Evolutionary conservation across 1,284 basidiomycete species (phyloP).

Genomic region (Sporisorium exsertum): DNA sequence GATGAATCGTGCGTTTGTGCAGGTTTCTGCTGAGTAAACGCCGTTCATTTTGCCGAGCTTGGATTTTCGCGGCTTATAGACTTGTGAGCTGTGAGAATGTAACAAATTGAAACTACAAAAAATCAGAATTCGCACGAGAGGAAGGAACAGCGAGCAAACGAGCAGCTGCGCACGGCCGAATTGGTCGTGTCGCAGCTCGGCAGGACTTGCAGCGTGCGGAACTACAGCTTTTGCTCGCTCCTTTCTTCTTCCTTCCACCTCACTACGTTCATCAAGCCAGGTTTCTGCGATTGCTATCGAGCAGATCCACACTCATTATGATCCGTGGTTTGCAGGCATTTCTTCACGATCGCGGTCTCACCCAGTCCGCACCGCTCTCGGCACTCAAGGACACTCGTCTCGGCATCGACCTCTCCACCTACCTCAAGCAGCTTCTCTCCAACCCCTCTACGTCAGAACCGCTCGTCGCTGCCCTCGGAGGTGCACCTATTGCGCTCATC

Average conservation of each 20-base stretch:
- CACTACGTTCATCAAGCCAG: background rate
- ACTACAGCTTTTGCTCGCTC: background rate
- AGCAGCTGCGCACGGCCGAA: conserved; percentile 4
- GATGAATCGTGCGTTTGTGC: conserved; percentile 13
- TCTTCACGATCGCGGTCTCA: conserved; percentile 84
- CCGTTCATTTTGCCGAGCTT: conserved; percentile 21
- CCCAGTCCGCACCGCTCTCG: conserved; percentile 83
- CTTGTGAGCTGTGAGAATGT: background rate
- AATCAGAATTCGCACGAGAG: conserved; percentile 7
- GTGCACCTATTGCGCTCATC: conserved; percentile 78
- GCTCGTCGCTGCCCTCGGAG: conserved; percentile 91
- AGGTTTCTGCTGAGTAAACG: conserved; percentile 8
- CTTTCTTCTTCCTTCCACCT: conserved; percentile 4
- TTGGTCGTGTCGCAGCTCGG: background rate
- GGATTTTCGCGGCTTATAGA: background rate
- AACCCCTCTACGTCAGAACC: conserved; percentile 83
- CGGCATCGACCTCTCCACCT: conserved; percentile 95
- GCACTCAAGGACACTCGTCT: conserved; percentile 90
- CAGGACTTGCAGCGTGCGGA: background rate
- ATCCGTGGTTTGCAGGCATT: conserved; percentile 52
- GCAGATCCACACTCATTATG: conserved; percentile 18
- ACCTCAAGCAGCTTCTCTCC: conserved; percentile 83
- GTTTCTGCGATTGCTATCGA: background rate
- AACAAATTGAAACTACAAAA: background rate
- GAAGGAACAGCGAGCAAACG: background rate